phyloP scores from a whole-genome alignment of 495 filamentous ascomycete genomes.

The Cercophora samala region DNA sequence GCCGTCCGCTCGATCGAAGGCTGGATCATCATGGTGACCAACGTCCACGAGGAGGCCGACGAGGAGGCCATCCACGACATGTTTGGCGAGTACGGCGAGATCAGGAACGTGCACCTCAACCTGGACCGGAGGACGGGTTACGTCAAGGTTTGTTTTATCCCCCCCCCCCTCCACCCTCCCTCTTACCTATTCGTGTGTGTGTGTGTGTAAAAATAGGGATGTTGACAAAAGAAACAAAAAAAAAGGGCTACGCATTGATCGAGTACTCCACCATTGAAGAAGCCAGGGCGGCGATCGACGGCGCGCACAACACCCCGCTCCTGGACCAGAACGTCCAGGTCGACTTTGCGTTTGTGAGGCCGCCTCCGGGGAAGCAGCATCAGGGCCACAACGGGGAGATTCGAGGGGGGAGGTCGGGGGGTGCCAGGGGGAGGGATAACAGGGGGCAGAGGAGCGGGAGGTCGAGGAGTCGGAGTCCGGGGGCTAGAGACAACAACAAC shows the following conservation, averaged over 20 bases:
- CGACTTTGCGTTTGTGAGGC: constrained; percentile 96
- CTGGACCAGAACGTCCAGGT: constrained; percentile 89
- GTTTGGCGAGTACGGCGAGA: constrained; percentile 94
- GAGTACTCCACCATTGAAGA: constrained; percentile 88
- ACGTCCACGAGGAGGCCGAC: constrained; percentile 95
- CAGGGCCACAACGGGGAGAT: not conserved
- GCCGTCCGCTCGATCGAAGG: constrained; percentile 98
- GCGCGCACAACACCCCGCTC: constrained; percentile 74
- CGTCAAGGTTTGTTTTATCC: constrained; percentile 70
- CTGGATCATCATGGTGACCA: constrained; percentile 96
- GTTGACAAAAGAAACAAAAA: too few relatives aligned
- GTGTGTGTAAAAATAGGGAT: too few relatives aligned
- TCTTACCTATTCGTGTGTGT: too few relatives aligned
- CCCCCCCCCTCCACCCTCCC: constrained; percentile 3
- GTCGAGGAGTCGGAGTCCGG: constrained; percentile 44
- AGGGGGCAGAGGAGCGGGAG: constrained; percentile 44
- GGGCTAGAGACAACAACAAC: constrained; percentile 12
- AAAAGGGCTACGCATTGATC: constrained; percentile 86
- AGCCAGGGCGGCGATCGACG: constrained; percentile 80
- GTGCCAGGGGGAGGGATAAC: constrained; percentile 38
- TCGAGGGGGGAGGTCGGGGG: constrained; percentile 29
- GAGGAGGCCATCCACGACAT: constrained; percentile 94
- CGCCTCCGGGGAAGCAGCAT: constrained; percentile 65
- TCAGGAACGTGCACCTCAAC: constrained; percentile 95
- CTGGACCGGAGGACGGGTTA: constrained; percentile 94